phyloP scores from a whole-genome alignment of 768 basidiomycete genomes.

The Mycena kentingensis region DNA sequence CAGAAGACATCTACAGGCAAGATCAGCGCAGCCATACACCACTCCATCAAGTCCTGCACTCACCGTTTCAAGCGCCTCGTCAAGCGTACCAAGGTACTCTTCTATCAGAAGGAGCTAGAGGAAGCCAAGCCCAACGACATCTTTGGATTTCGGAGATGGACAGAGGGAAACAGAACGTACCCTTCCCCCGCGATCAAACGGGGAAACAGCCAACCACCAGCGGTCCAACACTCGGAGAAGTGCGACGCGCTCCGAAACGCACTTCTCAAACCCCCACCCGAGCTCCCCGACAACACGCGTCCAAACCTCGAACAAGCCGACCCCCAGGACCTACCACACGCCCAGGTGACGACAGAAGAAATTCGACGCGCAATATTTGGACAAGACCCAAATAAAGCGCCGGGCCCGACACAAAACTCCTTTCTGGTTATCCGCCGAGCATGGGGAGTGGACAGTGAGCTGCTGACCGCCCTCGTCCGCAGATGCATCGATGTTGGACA shows the following conservation, averaged over 20 bases:
- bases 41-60: background rate
- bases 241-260: conserved; percentile 21
- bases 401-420: conserved; percentile 25
- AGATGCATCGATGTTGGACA: conserved; percentile 25
- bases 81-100: background rate
- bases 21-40: background rate
- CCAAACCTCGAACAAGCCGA: conserved; percentile 5
- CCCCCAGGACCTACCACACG: conserved; percentile 16
- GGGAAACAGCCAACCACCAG: conserved; percentile 13
- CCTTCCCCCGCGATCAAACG: conserved; percentile 27
- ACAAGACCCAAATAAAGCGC: conserved; percentile 21
- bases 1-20: background rate
- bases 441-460: conserved; percentile 11
- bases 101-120: conserved; percentile 8
- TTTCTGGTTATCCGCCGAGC: conserved; percentile 27
- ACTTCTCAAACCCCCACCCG: conserved; percentile 25
- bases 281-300: background rate
- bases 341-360: conserved; percentile 22
- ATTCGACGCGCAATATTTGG: conserved; percentile 22
- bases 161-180: conserved; percentile 26
- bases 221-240: conserved; percentile 23
- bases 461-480: conserved; percentile 7
- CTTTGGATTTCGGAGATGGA: conserved; percentile 27
- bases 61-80: background rate
- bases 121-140: conserved; percentile 22